phyloP scores from a whole-genome alignment of 2,329 filamentous ascomycete species.

The Monilinia aucupariae region DNA sequence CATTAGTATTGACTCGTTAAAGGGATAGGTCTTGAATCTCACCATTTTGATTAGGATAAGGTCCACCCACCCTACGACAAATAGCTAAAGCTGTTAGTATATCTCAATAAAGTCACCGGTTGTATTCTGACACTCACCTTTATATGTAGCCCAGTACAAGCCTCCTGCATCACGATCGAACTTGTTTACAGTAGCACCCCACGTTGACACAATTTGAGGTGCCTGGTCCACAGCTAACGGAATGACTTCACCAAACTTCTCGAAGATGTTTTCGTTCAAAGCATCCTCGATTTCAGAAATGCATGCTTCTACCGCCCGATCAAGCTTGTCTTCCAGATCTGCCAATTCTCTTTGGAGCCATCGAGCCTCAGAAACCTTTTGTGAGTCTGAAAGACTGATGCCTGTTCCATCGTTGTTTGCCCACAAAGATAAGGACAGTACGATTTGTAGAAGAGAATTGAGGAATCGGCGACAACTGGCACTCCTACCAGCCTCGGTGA shows the following conservation, averaged over 20 bases:
- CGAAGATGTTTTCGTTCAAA: constrained; percentile 43
- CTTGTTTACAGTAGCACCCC: constrained; percentile 37
- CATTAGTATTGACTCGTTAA: not conserved
- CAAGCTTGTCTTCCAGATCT: constrained; percentile 40
- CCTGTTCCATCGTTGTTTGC: constrained; percentile 40
- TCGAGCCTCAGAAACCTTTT: constrained; percentile 37
- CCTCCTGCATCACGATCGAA: constrained; percentile 41
- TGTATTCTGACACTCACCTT: constrained; percentile 24
- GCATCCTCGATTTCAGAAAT: constrained; percentile 39
- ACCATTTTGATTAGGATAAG: constrained; percentile 40
- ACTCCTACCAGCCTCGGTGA: constrained; percentile 47
- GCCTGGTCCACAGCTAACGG: constrained; percentile 38
- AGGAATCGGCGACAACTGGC: constrained; percentile 46
- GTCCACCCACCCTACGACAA: constrained; percentile 43
- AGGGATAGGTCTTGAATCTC: not conserved
- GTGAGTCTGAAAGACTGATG: constrained; percentile 38
- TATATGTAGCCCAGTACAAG: constrained; percentile 48
- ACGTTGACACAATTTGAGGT: constrained; percentile 36
- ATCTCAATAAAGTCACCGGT: not conserved
- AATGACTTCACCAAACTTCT: constrained; percentile 40
- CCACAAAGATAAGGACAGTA: constrained; percentile 51
- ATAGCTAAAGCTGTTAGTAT: constrained; percentile 38
- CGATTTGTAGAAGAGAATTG: constrained; percentile 44
- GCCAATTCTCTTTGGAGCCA: constrained; percentile 39
- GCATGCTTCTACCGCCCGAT: constrained; percentile 38